phyloP scores from a whole-genome alignment of 2,329 filamentous ascomycete genomes.

The Dryadomyces quercivorus region DNA sequence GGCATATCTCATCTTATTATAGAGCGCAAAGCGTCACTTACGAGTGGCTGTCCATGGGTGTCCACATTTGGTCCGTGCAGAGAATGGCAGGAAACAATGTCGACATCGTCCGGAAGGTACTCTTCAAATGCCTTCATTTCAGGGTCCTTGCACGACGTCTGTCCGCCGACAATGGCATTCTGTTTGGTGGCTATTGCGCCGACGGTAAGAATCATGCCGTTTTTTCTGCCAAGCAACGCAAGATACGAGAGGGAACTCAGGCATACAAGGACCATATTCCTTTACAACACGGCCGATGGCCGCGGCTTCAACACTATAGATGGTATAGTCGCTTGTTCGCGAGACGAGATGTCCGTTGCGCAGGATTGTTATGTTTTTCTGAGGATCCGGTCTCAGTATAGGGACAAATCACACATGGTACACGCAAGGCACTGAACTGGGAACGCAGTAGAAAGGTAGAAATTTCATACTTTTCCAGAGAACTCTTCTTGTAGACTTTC shows the following conservation, averaged over 20 bases:
- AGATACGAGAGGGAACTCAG: conserved; percentile 1
- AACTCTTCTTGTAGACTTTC: conserved; percentile 73
- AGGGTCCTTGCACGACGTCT: conserved; percentile 96
- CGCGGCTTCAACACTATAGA: conserved; percentile 95
- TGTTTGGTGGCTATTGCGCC: conserved; percentile 67
- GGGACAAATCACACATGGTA: conserved; percentile 14
- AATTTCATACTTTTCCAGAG: conserved; percentile 60
- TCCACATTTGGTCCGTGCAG: conserved; percentile 89
- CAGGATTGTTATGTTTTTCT: conserved; percentile 79
- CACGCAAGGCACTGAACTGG: conserved; percentile 17
- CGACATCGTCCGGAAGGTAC: conserved; percentile 75
- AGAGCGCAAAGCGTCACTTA: conserved; percentile 27
- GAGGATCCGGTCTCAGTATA: conserved; percentile 38
- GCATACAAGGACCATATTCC: conserved; percentile 83
- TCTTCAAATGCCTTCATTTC: conserved; percentile 90
- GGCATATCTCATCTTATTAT: no score
- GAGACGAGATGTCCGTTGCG: conserved; percentile 94
- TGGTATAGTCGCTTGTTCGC: conserved; percentile 92
- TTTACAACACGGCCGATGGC: conserved; percentile 79
- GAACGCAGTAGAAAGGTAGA: conserved; percentile 8
- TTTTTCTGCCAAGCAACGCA: neutral
- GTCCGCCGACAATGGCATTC: conserved; percentile 88
- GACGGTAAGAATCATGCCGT: conserved; percentile 10
- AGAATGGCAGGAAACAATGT: conserved; percentile 93
- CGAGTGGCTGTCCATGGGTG: conserved; percentile 77